Evolutionary conservation across 1,284 basidiomycete genomes (phyloP), one percentile per base, ranked within the genome.

Genomic region (Athelia psychrophila): DNA sequence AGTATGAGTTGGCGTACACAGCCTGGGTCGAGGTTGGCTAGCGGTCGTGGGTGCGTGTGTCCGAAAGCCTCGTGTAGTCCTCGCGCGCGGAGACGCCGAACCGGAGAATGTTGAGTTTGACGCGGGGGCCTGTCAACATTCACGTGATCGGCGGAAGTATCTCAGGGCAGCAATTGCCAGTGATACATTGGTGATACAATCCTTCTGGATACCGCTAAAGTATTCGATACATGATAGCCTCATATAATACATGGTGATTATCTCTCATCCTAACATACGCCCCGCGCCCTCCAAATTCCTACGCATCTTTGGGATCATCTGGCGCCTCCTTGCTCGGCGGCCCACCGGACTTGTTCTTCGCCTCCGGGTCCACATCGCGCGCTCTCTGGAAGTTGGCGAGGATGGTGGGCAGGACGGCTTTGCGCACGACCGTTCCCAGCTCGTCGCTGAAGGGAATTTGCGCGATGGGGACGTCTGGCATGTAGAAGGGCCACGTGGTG

Each of bases 111-210:
- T n/a, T n/a, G n/a, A n/a, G n/a, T n/a, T n/a, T n/a, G n/a, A n/a
- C n/a, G n/a, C n/a, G n/a, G n/a, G n/a, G n/a, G n/a, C n/a, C 27
- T 30, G 27, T 30, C 27, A 30, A 30, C 27, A 5, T 30, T 30
- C 27, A 30, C 89, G 53, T 86, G 88, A 58, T 93, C 90, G 35
- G 76, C 82, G 56, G 91, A 89, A 74, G 83, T n/a, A n/a, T n/a
- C n/a, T n/a, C 83, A 35, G 90, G 90, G 56, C 77, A 93, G 59
- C 87, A 88, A 70, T 90, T 94, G 76, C 90, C 92, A 54, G 91
- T 94, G 59, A 88, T 94, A 64, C 90, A 93, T 71, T 84, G 91
- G 75, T 76, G n/a, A n/a, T n/a, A n/a, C n/a, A n/a, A n/a, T n/a
- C n/a, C n/a, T n/a, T n/a, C n/a, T n/a, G n/a, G n/a, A n/a, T n/a